These are phyloP conservation scores for Cercophora samala DNA, from an alignment of 495 filamentous ascomycete species.

Conservation along the genomic window DNA sequence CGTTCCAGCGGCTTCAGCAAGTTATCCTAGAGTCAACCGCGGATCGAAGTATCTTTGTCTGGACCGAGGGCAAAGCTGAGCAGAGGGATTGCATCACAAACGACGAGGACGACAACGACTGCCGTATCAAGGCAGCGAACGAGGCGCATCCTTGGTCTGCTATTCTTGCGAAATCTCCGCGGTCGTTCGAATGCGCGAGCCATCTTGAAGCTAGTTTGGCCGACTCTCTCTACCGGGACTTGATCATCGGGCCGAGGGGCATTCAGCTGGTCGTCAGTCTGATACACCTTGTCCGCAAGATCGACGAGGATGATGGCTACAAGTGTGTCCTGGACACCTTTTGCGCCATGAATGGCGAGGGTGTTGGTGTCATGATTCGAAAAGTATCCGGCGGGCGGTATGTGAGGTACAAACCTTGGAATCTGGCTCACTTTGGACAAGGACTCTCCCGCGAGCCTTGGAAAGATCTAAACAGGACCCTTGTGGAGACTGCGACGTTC, in stretches of 20 bases:
- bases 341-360: not conserved
- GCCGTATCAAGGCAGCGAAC: not conserved
- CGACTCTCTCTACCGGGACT: not conserved
- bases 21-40: constrained; percentile 5
- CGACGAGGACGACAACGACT: not conserved
- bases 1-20: constrained; percentile 18
- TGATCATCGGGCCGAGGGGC: not conserved
- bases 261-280: not conserved
- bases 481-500: not conserved
- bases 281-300: not conserved
- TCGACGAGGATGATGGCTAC: not conserved
- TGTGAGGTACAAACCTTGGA: not conserved
- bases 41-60: constrained; percentile 10
- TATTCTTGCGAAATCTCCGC: not conserved
- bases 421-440: not conserved
- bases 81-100: not conserved
- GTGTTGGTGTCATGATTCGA: not conserved
- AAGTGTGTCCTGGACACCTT: not conserved
- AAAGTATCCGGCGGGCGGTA: not conserved
- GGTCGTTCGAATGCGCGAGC: not conserved
- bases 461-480: not conserved
- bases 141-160: not conserved
- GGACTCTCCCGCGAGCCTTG: not conserved
- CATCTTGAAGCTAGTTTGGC: not conserved
- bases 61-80: not conserved